phyloP scores from a whole-genome alignment of 2,329 filamentous ascomycete species.

The Sphaerulina musiva region DNA sequence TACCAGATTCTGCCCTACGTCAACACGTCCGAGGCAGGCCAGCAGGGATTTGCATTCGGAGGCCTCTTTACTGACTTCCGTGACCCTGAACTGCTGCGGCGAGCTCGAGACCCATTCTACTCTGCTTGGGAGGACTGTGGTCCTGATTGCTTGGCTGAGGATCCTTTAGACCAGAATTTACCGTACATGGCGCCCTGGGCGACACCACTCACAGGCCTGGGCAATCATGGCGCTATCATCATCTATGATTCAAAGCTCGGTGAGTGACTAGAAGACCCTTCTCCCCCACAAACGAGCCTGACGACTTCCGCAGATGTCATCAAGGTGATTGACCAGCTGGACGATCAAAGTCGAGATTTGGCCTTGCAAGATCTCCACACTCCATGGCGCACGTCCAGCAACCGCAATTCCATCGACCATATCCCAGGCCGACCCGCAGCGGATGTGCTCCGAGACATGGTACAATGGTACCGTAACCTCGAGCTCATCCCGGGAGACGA shows the following conservation, averaged over 20 bases:
- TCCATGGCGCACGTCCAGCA: neutral
- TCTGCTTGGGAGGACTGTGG: neutral
- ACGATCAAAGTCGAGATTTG: neutral
- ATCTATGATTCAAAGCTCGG: neutral
- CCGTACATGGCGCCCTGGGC: neutral
- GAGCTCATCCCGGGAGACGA: conserved; percentile 1
- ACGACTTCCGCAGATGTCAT: neutral
- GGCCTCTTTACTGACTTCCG: conserved; percentile 1
- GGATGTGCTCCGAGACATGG: conserved; percentile 2
- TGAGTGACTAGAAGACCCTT: neutral
- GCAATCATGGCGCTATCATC: neutral
- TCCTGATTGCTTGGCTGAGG: neutral
- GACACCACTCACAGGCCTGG: neutral
- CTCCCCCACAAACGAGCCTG: neutral
- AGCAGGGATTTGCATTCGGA: neutral
- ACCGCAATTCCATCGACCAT: conserved; percentile 2
- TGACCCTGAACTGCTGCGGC: neutral
- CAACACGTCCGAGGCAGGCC: neutral
- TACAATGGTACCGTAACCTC: neutral
- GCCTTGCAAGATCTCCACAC: neutral
- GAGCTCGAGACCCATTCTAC: conserved; percentile 1
- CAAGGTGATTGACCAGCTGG: conserved; percentile 1
- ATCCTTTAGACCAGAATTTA: conserved; percentile 2
- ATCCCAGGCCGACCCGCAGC: neutral
- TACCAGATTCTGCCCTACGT: conserved; percentile 5